Evolutionary conservation across 805 yeast genomes (phyloP).

Genomic region (Teunomyces stri): DNA sequence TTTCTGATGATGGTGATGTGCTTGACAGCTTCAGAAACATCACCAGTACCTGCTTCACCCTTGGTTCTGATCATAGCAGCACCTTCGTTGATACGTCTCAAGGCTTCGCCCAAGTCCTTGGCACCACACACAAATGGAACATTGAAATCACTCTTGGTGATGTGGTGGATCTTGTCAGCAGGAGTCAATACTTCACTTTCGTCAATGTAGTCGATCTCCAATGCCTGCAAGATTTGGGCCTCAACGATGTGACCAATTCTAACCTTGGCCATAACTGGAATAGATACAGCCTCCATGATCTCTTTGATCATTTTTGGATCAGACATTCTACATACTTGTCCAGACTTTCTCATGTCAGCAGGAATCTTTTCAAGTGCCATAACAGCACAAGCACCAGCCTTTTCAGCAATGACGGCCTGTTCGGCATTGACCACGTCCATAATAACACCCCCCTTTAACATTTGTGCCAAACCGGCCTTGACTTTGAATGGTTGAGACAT

Average conservation of each 20-base stretch:
- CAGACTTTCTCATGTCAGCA: constrained; percentile 78
- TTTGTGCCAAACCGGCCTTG: constrained; percentile 80
- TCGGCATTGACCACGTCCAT: constrained; percentile 78
- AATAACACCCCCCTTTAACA: constrained; percentile 77
- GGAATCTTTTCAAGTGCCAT: constrained; percentile 87
- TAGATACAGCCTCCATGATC: constrained; percentile 67
- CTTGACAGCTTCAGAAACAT: constrained; percentile 75
- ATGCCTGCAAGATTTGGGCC: constrained; percentile 71
- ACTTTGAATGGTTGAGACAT: constrained; percentile 44
- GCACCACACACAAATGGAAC: constrained; percentile 87
- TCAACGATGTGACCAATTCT: constrained; percentile 82
- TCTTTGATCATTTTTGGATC: constrained; percentile 77
- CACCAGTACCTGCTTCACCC: constrained; percentile 91
- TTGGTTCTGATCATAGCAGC: constrained; percentile 86
- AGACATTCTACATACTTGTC: constrained; percentile 83
- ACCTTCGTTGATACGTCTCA: constrained; percentile 75
- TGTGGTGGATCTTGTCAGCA: constrained; percentile 69
- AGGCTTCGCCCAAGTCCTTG: constrained; percentile 76
- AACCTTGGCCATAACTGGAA: constrained; percentile 83
- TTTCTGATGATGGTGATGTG: constrained; percentile 62
- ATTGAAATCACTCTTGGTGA: constrained; percentile 55
- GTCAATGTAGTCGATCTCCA: constrained; percentile 76
- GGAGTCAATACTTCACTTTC: constrained; percentile 85
- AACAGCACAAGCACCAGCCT: constrained; percentile 85
- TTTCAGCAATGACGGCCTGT: constrained; percentile 77